Evolutionary conservation across 768 basidiomycete species (phyloP), one percentile per base, ranked within the genome.

Genomic region (Mycena polygramma): DNA sequence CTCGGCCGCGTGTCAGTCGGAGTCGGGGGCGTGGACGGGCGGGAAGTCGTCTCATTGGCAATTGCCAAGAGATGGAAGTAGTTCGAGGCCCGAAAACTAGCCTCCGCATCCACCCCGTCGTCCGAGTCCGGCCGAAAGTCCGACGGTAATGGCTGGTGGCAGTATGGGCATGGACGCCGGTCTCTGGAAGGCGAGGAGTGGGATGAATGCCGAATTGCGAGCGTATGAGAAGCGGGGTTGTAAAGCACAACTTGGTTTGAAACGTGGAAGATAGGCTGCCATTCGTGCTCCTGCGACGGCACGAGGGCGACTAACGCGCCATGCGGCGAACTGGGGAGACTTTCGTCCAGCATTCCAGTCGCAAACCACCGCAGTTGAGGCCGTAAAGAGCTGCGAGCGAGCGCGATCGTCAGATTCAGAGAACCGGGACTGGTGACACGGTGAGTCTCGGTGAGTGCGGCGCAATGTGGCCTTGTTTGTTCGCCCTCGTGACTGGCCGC

Each of bases 161-260:
- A 95, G 73, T 92, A 93, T 6, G 94, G 94, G 80, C 94, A 96
- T 5, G 83, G 77, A 57, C 77, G 73, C 37, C 81, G 75, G 53
- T 48, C 69, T 49, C 76, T 57, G 51, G 75, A 63, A 69, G 73
- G 57, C 22, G 62, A 62, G 60, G 62, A 62, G 60, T 78, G 70
- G 37, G 83, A 63, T 45, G 83, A 76, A 39, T 81, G 80, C 52
- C 83, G 84, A 67, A 94, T 91, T 20, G 94, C 88, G 24, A 96
- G 82, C 2, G 94, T 94, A 76, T 96, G 94, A 1, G 92, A 94
- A 2, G 88, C 91, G 0, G 95, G 91, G 77, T 96, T 94, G 82
- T 95, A 96, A 10, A 96, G 85, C 19, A 96, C 95, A 43, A 96
- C 91, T 75, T 95, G 94, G 79, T 94, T 93, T 0, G 92, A 91